A percentile compares a stretch with the other conserved stretches of the same genome.
These are phyloP conservation scores for Pseudotsuga menziesii DNA, from an alignment of 75 land plant genomes.

Conservation along the genomic window DNA sequence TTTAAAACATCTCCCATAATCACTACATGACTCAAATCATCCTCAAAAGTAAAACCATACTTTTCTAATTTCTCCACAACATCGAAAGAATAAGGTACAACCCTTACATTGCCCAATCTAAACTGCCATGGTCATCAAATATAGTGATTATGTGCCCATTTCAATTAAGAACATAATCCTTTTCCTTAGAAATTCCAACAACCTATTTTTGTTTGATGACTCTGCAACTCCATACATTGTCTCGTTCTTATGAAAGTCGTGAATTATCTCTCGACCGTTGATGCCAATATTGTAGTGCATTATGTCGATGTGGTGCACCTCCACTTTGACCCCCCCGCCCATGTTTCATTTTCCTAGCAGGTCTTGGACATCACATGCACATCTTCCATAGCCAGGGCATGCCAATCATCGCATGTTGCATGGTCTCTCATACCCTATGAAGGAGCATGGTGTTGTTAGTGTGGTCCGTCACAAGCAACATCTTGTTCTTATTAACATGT, in stretches of 20 bases:
- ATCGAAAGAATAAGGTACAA: conserved; percentile 65
- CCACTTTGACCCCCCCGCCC: conserved; percentile 16
- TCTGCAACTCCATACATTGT: conserved; percentile 51
- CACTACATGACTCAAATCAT: no score
- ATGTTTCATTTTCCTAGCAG: neutral
- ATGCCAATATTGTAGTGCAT: conserved; percentile 55
- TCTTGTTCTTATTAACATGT: conserved; percentile 55
- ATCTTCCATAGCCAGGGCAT: conserved; percentile 34
- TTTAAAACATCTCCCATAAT: no score
- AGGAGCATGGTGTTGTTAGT: conserved; percentile 59
- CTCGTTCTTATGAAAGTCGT: conserved; percentile 75
- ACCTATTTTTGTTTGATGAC: conserved; percentile 31
- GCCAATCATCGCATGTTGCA: neutral
- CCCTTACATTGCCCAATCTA: conserved; percentile 78
- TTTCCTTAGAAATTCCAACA: conserved; percentile 81
- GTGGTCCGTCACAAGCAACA: conserved; percentile 73
- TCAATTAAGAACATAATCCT: conserved; percentile 73
- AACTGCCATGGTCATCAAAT: conserved; percentile 69
- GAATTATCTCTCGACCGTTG: conserved; percentile 47
- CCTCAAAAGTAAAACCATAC: no score
- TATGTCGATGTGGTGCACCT: conserved; percentile 69
- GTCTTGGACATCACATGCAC: conserved; percentile 2
- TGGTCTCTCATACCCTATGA: conserved; percentile 64
- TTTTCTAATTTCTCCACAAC: conserved; percentile 74
- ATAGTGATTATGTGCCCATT: conserved; percentile 76